A percentile compares a stretch with the other conserved stretches of the same genome.
Conservation (phyloP, 805 yeast species). For the Allodekkera sacchari region DNA sequence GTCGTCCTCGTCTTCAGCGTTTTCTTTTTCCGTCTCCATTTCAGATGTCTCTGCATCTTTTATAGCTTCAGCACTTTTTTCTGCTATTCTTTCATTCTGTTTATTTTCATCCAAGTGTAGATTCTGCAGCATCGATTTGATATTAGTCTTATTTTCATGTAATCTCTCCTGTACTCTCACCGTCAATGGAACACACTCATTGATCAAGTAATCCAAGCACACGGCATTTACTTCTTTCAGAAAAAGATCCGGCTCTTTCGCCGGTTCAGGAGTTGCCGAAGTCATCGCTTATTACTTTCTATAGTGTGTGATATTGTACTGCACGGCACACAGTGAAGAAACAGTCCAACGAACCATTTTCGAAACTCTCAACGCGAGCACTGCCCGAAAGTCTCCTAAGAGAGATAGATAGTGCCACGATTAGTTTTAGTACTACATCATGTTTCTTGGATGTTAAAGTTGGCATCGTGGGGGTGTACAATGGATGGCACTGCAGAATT, state of each 20-base stretch:
- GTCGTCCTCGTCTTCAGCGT: conserved; percentile 2
- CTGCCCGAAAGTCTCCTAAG: too few species aligned
- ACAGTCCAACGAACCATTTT: too few species aligned
- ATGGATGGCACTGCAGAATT: too few species aligned
- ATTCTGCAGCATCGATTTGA: conserved; percentile 10
- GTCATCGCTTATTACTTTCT: not conserved
- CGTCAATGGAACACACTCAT: conserved; percentile 70
- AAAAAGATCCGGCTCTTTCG: conserved; percentile 10
- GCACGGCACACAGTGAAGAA: too few species aligned
- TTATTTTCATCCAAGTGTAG: conserved; percentile 7
- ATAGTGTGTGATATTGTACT: too few species aligned
- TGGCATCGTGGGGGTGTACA: too few species aligned
- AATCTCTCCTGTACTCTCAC: conserved; percentile 50
- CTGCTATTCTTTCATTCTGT: not conserved
- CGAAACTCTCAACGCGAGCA: too few species aligned
- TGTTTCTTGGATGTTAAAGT: too few species aligned
- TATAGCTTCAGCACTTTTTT: not conserved
- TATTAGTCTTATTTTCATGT: conserved; percentile 14
- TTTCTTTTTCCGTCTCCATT: not conserved
- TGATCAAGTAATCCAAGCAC: conserved; percentile 56
- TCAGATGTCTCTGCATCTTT: too few species aligned
- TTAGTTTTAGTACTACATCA: too few species aligned
- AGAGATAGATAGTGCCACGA: too few species aligned
- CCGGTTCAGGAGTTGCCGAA: not conserved
- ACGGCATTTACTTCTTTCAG: conserved; percentile 41